A percentile compares a stretch with the other conserved stretches of the same genome.
These are phyloP conservation scores for Cladosporium sp. DNA, from an alignment of 2,329 filamentous ascomycete species.

Conservation along the genomic window DNA sequence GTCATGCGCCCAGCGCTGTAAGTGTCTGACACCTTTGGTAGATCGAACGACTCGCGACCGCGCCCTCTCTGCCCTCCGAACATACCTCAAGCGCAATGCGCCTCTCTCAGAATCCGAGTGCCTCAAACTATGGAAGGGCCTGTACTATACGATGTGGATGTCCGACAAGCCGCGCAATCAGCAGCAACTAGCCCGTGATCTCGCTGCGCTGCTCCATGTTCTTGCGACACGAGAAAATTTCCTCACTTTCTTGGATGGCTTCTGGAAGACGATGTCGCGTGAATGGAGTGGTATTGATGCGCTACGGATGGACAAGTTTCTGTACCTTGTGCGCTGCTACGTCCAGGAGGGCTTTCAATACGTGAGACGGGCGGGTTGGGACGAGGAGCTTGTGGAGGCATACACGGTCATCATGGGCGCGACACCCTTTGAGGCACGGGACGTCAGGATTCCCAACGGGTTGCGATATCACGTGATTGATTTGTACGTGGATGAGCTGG, in stretches of 20 bases:
- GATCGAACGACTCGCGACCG: slow-evolving; percentile 24
- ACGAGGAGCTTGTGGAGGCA: slow-evolving; percentile 33
- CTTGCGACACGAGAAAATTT: slow-evolving; percentile 42
- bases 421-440: slow-evolving; percentile 40
- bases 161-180: slow-evolving; percentile 83
- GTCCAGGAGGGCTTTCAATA: slow-evolving; percentile 61
- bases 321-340: slow-evolving; percentile 74
- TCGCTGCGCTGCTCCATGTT: slow-evolving; percentile 62
- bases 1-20: not conserved
- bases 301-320: slow-evolving; percentile 76
- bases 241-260: slow-evolving; percentile 42
- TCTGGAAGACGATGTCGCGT: slow-evolving; percentile 47
- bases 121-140: slow-evolving; percentile 87
- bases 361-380: slow-evolving; percentile 36
- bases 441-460: slow-evolving; percentile 67
- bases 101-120: slow-evolving; percentile 63
- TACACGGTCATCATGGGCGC: slow-evolving; percentile 45
- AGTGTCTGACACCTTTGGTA: slow-evolving; percentile 3
- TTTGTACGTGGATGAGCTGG: slow-evolving; percentile 85
- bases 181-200: slow-evolving; percentile 71
- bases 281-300: slow-evolving; percentile 48
- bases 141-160: slow-evolving; percentile 89
- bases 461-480: slow-evolving; percentile 82
- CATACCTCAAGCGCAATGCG: slow-evolving; percentile 63
- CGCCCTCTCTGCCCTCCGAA: slow-evolving; percentile 66